Evolutionary conservation across 2,329 filamentous ascomycete genomes (phyloP), one percentile per base, ranked within the genome.

Genomic region (Cytospora piceae): DNA sequence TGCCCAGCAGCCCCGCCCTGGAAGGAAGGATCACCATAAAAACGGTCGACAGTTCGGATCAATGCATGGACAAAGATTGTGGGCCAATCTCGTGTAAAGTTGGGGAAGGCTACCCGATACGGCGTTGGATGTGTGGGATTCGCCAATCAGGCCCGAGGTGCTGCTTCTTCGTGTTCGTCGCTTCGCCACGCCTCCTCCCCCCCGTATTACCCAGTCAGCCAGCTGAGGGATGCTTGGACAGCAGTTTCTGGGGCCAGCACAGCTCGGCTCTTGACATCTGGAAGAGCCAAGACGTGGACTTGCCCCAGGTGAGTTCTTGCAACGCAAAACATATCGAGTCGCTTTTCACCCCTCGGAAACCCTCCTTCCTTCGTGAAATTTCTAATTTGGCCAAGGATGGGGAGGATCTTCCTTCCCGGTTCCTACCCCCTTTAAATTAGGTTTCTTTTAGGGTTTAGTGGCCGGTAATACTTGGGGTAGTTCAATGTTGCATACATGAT

Each of bases 51-150:
- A 37, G 34, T 42, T 24, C 22, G 31, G 39, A 52, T 51, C 53
- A 53, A 39, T 63, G 61, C 17, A 54, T 52, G 27, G 53, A 22
- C 20, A 15, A 42, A 42, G 7, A 4, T 42, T 15, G 39, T 42
- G 20, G 39, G 17, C 39, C 31, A 57, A 63, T 63, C 42, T 63
- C 61, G 61, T 63, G 55, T 63, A 63, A 22, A 63, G 29, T 57
- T 57, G 32, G 31, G 61, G 49, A 55, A 63, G 9, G 61, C 46
- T 63, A 57, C 53, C 61, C 54, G 61, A 63, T 63, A 51, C 61
- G 61, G 61, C 61, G 31, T 54, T 24, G 5, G 53, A 32, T 20
- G 42, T 7, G 31, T 20, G 22, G 61, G 61, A 58, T 63, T 57
- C 39, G 31, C 61, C 61, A 63, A 57, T 63, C 31, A 57, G 22